These are phyloP conservation scores for Periconia sp. DNA, from an alignment of 2,329 filamentous ascomycete genomes.

Conservation along the genomic window DNA sequence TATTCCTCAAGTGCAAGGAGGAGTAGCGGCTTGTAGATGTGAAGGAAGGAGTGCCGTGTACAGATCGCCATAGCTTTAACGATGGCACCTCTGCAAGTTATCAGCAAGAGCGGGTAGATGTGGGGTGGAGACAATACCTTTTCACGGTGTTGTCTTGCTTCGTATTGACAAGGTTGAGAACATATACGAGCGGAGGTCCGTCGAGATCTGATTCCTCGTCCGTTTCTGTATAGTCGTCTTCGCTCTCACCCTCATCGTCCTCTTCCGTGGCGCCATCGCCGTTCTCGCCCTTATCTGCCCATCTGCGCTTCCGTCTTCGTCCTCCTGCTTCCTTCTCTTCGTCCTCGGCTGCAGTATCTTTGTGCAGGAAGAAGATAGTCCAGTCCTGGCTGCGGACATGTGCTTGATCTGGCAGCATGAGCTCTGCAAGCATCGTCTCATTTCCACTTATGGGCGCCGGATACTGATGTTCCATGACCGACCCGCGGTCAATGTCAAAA, in stretches of 20 bases:
- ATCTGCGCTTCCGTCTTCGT: slow-evolving; percentile 59
- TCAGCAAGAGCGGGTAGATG: slow-evolving; percentile 14
- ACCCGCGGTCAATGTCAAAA: slow-evolving; percentile 95
- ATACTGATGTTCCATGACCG: slow-evolving; percentile 98
- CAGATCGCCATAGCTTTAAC: slow-evolving; percentile 99
- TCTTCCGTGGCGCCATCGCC: slow-evolving; percentile 49
- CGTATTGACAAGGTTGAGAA: slow-evolving; percentile 96
- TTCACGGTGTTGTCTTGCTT: slow-evolving; percentile 94
- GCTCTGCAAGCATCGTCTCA: slow-evolving; percentile 95
- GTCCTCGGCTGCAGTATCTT: slow-evolving; percentile 86
- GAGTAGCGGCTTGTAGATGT: slow-evolving; percentile 98
- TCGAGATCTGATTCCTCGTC: slow-evolving; percentile 67
- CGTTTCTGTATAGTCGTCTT: slow-evolving; percentile 56
- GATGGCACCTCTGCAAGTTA: slow-evolving; percentile 73
- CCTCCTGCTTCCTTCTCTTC: slow-evolving; percentile 67
- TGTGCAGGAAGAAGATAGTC: slow-evolving; percentile 99
- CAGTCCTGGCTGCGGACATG: slow-evolving; percentile 95
- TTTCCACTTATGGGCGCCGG: slow-evolving; percentile 94
- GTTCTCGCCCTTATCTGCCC: slow-evolving; percentile 48
- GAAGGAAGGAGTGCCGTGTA: slow-evolving; percentile 93
- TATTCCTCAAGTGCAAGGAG: slow-evolving; percentile 94
- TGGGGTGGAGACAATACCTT: slow-evolving; percentile 50
- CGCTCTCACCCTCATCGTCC: slow-evolving; percentile 43
- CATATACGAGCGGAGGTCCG: slow-evolving; percentile 92
- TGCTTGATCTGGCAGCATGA: slow-evolving; percentile 97